These are phyloP conservation scores for Agaricus blazei DNA, from an alignment of 768 basidiomycete species.

Conservation along the genomic window DNA sequence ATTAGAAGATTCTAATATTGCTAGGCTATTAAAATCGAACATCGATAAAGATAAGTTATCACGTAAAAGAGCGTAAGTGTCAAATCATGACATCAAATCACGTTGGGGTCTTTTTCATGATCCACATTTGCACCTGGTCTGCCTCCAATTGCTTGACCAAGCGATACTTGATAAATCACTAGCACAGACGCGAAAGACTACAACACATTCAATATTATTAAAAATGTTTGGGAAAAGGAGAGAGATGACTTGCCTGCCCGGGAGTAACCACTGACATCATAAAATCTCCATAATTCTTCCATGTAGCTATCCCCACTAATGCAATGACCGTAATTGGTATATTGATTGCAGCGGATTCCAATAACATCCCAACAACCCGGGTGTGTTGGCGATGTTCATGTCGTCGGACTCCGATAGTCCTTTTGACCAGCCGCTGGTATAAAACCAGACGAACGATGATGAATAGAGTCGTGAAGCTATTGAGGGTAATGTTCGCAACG, in stretches of 20 bases:
- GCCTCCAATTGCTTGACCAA: background rate
- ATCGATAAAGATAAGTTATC: no score
- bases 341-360: slow-evolving; percentile 3
- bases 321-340: background rate
- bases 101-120: background rate
- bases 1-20: no score
- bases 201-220: background rate
- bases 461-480: background rate
- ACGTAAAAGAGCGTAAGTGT: no score
- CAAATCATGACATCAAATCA: background rate
- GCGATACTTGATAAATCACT: background rate
- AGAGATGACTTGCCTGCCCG: background rate
- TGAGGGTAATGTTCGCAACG: background rate
- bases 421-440: background rate
- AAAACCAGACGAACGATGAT: background rate
- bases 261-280: background rate
- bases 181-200: background rate
- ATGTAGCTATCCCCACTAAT: background rate
- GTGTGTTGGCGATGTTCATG: background rate
- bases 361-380: background rate
- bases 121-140: background rate
- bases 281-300: background rate
- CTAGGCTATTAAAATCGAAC: no score
- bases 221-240: background rate
- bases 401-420: background rate